Base-by-base conservation (phyloP, 2,329 filamentous ascomycete genomes). In the Pseudofabraea citricarpa region DNA sequence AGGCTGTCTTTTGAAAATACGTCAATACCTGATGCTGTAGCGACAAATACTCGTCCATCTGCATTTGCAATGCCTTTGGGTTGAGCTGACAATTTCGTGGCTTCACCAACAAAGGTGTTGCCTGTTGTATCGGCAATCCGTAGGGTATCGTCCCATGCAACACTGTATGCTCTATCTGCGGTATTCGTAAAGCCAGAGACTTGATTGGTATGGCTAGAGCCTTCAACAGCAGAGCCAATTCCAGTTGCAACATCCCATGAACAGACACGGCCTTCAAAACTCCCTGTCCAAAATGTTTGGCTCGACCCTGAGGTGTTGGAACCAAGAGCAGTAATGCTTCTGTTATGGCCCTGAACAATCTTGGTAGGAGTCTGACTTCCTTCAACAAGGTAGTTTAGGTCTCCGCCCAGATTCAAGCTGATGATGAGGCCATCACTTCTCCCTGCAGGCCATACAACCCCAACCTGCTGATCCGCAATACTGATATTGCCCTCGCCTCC, bases 81-180 rank as follows among this genome's bases (percentile, higher is more conserved):
- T 59, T 97, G 93, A 15, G 83, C 84, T 3, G 79, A 73, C 16
- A 95, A 75, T 59, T 85, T 83, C 23, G 75, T 67, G 1, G 79
- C 72, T 39, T 75, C 73, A 43, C 86, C 88, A 5, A 83, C 74
- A 63, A 94, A 96, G 0, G 83, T 87, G 57, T 81, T 84, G 41
- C 83, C 79, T 1, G 81, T 75, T 46, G 85, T 75, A 52, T 95
- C 90, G 26, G 94, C 75, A 33, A 79, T 84, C 49, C 90, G 84
- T 26, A 97, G 72, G 1, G 84, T 89, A 63, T 98, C 93, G 60
- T 98, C 93, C 93, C 91, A 98, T 50, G 84, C 90, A 41, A 91
- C 86, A 57, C 84, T 91, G 68, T 87, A 90, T n/a, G 89, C 79
- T 52, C 81, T 76, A 24, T 81, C 77, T 2, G 71, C 61, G 6